Evolutionary conservation across 495 filamentous ascomycete genomes (phyloP).

Genomic region (Aspergillus sclerotiicarbonarius): DNA sequence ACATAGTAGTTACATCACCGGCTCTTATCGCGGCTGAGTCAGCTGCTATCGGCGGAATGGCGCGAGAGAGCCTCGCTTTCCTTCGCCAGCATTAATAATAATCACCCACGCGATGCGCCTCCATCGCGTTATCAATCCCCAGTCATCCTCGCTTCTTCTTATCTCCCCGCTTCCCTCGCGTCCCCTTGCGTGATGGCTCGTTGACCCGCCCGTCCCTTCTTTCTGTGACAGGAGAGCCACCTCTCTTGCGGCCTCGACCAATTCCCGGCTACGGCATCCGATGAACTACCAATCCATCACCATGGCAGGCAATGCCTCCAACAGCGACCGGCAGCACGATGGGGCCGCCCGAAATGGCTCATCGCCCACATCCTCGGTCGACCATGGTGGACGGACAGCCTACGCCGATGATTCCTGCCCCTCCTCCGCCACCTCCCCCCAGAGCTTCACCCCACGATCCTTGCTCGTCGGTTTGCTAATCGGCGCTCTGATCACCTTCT

Average conservation of each 20-base stretch:
- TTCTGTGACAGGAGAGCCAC: background rate
- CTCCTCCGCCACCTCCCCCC: conserved; percentile 28
- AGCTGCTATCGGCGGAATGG: conserved; percentile 1
- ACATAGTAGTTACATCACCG: too few species aligned
- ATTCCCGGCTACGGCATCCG: conserved; percentile 5
- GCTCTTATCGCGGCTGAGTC: conserved; percentile 13
- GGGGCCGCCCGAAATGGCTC: conserved; percentile 11
- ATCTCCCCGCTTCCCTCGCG: background rate
- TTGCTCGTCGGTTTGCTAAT: conserved; percentile 78
- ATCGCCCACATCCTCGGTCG: conserved; percentile 3
- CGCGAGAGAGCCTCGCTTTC: background rate
- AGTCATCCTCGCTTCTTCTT: conserved; percentile 4
- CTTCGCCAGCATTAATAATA: background rate
- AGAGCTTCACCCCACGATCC: conserved; percentile 77
- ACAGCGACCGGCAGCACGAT: conserved; percentile 7
- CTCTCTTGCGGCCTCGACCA: background rate
- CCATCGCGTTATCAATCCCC: background rate
- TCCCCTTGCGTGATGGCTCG: background rate
- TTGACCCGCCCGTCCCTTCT: background rate
- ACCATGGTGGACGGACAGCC: conserved; percentile 4
- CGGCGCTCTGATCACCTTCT: conserved; percentile 87
- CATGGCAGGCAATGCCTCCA: conserved; percentile 30
- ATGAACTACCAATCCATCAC: conserved; percentile 44
- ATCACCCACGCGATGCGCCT: background rate
- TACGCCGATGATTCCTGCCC: conserved; percentile 3